Conservation (phyloP, 2,329 filamentous ascomycete species). For the Truncatella angustata region DNA sequence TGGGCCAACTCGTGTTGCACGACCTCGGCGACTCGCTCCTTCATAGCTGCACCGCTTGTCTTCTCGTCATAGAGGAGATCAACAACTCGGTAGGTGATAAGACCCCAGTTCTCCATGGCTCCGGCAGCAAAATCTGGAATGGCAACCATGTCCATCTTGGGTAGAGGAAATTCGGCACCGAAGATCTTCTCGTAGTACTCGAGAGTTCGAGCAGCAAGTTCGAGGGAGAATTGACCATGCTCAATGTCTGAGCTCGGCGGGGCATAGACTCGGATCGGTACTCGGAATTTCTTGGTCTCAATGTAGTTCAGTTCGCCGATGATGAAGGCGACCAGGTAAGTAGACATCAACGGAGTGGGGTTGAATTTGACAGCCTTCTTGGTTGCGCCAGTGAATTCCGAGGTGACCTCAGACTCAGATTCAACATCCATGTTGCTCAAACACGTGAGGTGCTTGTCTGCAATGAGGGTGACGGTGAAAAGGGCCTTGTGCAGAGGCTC, state of each 20-base stretch:
- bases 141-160: slow-evolving; percentile 96
- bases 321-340: slow-evolving; percentile 91
- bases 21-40: slow-evolving; percentile 90
- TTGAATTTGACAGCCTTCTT: slow-evolving; percentile 91
- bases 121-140: slow-evolving; percentile 95
- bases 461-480: slow-evolving; percentile 87
- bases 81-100: slow-evolving; percentile 92
- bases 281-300: slow-evolving; percentile 86
- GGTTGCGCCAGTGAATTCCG: slow-evolving; percentile 57
- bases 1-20: slow-evolving; percentile 97
- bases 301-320: slow-evolving; percentile 92
- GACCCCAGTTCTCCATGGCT: slow-evolving; percentile 98
- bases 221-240: slow-evolving; percentile 85
- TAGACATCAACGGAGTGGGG: slow-evolving; percentile 91
- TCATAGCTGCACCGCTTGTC: slow-evolving; percentile 81
- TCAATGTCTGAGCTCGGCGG: slow-evolving; percentile 88
- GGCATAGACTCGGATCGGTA: slow-evolving; percentile 91
- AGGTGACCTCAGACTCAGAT: slow-evolving; percentile 70
- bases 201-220: slow-evolving; percentile 84
- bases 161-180: slow-evolving; percentile 79
- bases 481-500: slow-evolving; percentile 91
- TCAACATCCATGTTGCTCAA: slow-evolving; percentile 96
- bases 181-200: slow-evolving; percentile 97
- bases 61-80: slow-evolving; percentile 90
- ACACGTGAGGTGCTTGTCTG: slow-evolving; percentile 87